These are phyloP conservation scores for Inonotus obliquus DNA, from an alignment of 1,284 basidiomycete species.

Conservation along the genomic window DNA sequence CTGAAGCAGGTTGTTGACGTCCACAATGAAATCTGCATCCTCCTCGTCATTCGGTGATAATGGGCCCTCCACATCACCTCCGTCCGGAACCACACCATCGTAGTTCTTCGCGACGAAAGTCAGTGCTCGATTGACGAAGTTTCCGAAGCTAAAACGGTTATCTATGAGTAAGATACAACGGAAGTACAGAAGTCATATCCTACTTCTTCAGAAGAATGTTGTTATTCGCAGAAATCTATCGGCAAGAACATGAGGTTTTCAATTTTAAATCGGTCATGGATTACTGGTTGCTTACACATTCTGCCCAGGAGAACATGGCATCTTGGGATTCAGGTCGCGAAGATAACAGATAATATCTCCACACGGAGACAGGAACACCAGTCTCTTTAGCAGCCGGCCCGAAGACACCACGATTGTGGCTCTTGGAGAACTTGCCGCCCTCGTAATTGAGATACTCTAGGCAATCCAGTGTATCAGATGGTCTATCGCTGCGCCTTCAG, in stretches of 20 bases:
- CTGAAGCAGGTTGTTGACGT: constrained; percentile 76
- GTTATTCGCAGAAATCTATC: constrained; percentile 89
- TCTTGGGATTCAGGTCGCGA: constrained; percentile 93
- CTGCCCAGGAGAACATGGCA: constrained; percentile 95
- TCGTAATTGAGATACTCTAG: constrained; percentile 98
- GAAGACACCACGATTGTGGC: constrained; percentile 94
- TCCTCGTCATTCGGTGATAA: constrained; percentile 62
- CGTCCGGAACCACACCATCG: constrained; percentile 75
- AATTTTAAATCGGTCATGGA: not conserved
- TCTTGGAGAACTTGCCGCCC: constrained; percentile 98
- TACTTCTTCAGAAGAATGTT: constrained; percentile 92
- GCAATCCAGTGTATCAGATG: not conserved
- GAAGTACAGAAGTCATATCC: constrained; percentile 20
- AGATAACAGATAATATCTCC: constrained; percentile 95
- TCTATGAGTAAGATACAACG: constrained; percentile 4
- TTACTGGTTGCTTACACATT: constrained; percentile 60
- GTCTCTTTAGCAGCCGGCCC: constrained; percentile 94
- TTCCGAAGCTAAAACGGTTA: constrained; percentile 70
- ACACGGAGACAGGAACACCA: constrained; percentile 89
- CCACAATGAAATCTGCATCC: constrained; percentile 77
- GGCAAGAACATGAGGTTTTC: not conserved
- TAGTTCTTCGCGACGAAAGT: constrained; percentile 93
- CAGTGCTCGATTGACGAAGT: constrained; percentile 94
- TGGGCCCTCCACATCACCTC: constrained; percentile 61
- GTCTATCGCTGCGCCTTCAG: constrained; percentile 4